A percentile compares a stretch with the other conserved stretches of the same genome.
Evolutionary conservation across 23 red algal species (phyloP).

Genomic region (Gracilaria gracilis): DNA sequence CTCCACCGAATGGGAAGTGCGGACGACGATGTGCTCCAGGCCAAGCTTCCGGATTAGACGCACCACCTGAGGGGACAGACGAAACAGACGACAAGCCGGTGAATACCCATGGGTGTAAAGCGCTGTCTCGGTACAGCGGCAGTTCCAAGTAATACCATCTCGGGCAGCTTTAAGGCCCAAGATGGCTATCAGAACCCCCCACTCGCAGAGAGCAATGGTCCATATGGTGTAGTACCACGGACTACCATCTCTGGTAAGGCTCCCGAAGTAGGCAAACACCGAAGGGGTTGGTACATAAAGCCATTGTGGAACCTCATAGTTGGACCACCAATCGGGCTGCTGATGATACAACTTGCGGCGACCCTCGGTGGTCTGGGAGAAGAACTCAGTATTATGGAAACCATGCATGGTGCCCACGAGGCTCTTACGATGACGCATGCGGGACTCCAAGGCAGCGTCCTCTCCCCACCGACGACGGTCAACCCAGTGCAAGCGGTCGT

Average conservation of each 20-base stretch:
- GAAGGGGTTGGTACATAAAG: not conserved
- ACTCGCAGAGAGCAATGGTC: not conserved
- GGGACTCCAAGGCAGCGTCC: not conserved
- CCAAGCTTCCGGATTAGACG: not conserved
- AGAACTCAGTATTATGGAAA: not conserved
- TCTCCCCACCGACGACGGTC: not conserved
- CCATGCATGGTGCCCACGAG: not conserved
- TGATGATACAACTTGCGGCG: not conserved
- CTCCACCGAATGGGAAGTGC: too few species aligned
- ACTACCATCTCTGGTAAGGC: not conserved
- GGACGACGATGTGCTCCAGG: not conserved
- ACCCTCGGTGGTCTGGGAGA: not conserved
- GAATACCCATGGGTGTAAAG: not conserved
- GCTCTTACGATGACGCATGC: not conserved
- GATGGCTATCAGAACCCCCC: not conserved
- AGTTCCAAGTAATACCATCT: constrained; percentile 12
- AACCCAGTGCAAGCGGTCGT: not conserved
- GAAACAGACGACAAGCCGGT: not conserved
- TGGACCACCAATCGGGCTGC: not conserved
- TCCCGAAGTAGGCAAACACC: not conserved
- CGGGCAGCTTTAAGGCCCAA: not conserved
- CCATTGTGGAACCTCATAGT: not conserved
- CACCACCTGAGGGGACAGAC: not conserved
- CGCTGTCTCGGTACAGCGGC: not conserved
- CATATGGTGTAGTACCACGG: not conserved